Base-by-base conservation (phyloP, 1,284 basidiomycete genomes). In the Taiwanofungus camphoratus region DNA sequence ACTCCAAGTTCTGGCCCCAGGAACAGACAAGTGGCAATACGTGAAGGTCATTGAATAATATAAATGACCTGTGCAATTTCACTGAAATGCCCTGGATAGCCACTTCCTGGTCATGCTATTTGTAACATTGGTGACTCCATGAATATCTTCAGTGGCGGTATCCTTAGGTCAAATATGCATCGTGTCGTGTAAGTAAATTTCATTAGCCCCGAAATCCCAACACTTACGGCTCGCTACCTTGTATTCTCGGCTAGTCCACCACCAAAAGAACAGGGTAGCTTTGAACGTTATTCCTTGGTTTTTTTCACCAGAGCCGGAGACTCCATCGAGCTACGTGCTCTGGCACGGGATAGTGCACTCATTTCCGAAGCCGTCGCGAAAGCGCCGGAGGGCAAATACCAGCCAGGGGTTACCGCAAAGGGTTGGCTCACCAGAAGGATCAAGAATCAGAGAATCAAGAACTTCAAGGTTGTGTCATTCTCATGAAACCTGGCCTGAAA, bases 1-100 rank as follows among this genome's bases (percentile, higher is more conserved):
- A 0, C 62, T 87, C 3, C 83, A 86, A 52, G 81, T 86, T 0
- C 65, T 83, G 13, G 69, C 71, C 1, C 80, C 80, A 0, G 76
- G 76, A 5, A 62, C 69, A 5, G 70, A 77, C 16, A 60, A 69
- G 21, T 87, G 83, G 83, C 75, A 76, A 50, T 86, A 84, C 51
- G 67, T 86, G 48, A 73, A 74, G 66, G 79, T 79, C 41, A 13
- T 52, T 44, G 5, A 8, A 8, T 9, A 18, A 8, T 11, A 13
- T 12, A 9, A 2, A 18, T 16, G 20, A 2, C 19, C 11, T 18
- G 5, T 21, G 2, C 13, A 15, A 18, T 19, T 23, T 35, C 30
- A 22, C 22, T 29, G 3, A 33, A 15, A 21, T 26, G 2, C 4
- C 4, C 33, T 21, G 21, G 9, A 3, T 15, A 58, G 56, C 56